Evolutionary conservation across 2,329 filamentous ascomycete species (phyloP).

Genomic region (Claviceps sp.): DNA sequence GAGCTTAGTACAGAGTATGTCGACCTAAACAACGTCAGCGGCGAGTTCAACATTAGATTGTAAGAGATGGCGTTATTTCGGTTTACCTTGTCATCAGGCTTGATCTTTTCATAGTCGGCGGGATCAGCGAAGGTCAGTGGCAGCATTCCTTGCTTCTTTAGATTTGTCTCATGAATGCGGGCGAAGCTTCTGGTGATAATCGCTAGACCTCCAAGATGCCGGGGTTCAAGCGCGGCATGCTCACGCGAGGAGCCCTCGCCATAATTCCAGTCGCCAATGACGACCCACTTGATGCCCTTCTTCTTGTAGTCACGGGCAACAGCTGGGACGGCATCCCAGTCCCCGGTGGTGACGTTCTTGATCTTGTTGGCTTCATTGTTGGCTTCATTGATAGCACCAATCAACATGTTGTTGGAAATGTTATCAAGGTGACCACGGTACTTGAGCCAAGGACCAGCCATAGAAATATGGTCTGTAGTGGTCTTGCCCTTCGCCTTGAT

Average conservation of each 20-base stretch:
- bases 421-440: constrained; percentile 98
- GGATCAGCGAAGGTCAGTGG: constrained; percentile 90
- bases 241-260: constrained; percentile 96
- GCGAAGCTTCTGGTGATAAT: constrained; percentile 94
- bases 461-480: constrained; percentile 93
- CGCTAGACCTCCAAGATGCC: constrained; percentile 90
- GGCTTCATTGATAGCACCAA: constrained; percentile 89
- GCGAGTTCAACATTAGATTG: background rate
- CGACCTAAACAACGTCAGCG: constrained; percentile 38
- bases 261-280: constrained; percentile 99
- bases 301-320: constrained; percentile 98
- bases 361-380: constrained; percentile 98
- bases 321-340: constrained; percentile 78
- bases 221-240: constrained; percentile 93
- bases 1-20: constrained; percentile 78
- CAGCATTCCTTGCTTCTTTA: constrained; percentile 99
- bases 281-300: constrained; percentile 92
- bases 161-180: constrained; percentile 99
- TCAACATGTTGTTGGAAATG: constrained; percentile 99
- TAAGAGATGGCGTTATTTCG: background rate
- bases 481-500: constrained; percentile 97
- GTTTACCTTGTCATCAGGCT: constrained; percentile 68
- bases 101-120: constrained; percentile 95
- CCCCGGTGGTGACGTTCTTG: constrained; percentile 74
- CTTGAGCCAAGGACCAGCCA: constrained; percentile 95